Base-by-base conservation (phyloP, 1,284 basidiomycete genomes). In the Rhodofomes roseus region DNA sequence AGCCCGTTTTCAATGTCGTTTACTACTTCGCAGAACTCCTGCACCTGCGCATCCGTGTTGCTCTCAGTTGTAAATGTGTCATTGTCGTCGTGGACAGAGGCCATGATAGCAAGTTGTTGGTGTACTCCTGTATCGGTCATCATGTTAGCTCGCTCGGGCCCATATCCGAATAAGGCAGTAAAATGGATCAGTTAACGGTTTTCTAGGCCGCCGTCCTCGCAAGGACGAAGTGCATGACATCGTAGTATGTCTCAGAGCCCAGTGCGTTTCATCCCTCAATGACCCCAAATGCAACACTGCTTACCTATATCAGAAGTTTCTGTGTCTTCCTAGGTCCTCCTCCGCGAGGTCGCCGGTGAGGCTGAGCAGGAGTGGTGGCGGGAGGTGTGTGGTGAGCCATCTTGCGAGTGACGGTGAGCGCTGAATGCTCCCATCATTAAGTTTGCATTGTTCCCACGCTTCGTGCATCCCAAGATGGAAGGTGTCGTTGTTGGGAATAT, bases 171-270 rank as follows among this genome's bases (percentile, higher is more conserved):
- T 44, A 14, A 8, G n/a, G 22, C 12, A 8, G 6, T 5, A 16
- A 6, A 9, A 52, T 36, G 23, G 60, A 70, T 92, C 90, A 90
- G 90, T 86, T 77, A 86, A 91, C 90, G 89, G 89, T 81, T 91
- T 92, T 92, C 89, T 90, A 92, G 79, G 89, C 89, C 89, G 90
- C 89, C 86, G 80, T 85, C 81, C 80, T 55, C 67, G 61, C 67
- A 68, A 64, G 80, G 86, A 83, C 82, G 86, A 90, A 86, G 76
- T 89, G 90, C 90, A 76, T 87, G 67, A 77, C 90, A 86, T 86
- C 59, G 59, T 4, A 34, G 31, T 27, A 56, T 48, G 61, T 59
- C 56, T 92, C 90, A 89, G 89, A 92, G 90, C 90, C 90, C 90
- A 92, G 90, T 92, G 90, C 90, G 76, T 82, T 90, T 92, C 90